Conservation (phyloP, 768 basidiomycete species). For the Boletus rubropictus region DNA sequence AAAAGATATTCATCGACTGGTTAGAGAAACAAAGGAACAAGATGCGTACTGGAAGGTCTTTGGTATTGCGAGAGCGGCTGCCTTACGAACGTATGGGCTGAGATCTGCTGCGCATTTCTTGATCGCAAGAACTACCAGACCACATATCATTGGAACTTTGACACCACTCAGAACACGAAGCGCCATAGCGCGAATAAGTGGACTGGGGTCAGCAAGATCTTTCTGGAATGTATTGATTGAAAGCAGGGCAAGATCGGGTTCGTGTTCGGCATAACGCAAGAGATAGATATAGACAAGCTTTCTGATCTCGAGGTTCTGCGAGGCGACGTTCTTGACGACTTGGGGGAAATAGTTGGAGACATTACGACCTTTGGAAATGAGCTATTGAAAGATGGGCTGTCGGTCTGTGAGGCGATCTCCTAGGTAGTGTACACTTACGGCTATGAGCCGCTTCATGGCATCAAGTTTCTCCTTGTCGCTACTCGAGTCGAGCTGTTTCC, state of each 20-base stretch:
- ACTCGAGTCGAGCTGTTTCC: conserved; percentile 80
- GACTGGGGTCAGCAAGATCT: conserved; percentile 87
- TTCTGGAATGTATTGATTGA: conserved; percentile 99
- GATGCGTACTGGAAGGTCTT: conserved; percentile 69
- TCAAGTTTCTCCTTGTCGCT: conserved; percentile 89
- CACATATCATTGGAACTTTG: conserved; percentile 81
- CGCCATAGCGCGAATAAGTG: conserved; percentile 95
- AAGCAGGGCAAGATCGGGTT: conserved; percentile 90
- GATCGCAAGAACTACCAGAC: conserved; percentile 80
- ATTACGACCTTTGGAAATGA: conserved; percentile 88
- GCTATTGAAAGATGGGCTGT: conserved; percentile 37
- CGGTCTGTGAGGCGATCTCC: background rate
- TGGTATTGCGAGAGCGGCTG: conserved; percentile 83
- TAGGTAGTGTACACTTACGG: conserved; percentile 52
- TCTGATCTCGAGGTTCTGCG: conserved; percentile 86
- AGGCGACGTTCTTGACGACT: conserved; percentile 96
- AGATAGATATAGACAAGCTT: conserved; percentile 99
- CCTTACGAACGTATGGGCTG: conserved; percentile 93
- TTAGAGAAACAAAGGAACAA: conserved; percentile 9
- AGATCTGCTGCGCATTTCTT: conserved; percentile 88
- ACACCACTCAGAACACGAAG: conserved; percentile 90
- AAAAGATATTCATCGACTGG: conserved; percentile 4
- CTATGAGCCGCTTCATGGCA: conserved; percentile 91
- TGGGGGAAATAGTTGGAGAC: conserved; percentile 93
- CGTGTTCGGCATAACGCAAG: conserved; percentile 84